Evolutionary conservation across 2,329 filamentous ascomycete genomes (phyloP), one percentile per base, ranked within the genome.

Genomic region (Atkinsonella hypoxylon): DNA sequence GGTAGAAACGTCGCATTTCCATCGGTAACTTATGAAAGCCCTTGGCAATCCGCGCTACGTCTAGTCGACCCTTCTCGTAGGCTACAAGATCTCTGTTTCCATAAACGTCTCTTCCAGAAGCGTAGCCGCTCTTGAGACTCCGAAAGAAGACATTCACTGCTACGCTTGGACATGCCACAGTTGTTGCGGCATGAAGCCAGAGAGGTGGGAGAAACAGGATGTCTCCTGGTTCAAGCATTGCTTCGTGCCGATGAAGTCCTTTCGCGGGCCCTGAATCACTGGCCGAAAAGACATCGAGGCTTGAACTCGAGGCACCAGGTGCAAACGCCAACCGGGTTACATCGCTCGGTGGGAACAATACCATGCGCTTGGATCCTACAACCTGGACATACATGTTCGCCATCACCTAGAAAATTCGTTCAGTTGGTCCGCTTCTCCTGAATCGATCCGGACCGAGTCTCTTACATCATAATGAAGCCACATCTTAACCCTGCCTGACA

Each of bases 121-220:
- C 81, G 63, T 93, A 93, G 1, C 78, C 81, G 3, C 64, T 70
- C 3, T 81, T 70, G 10, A 93, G 70, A 54, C 82, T 83, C 42
- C 82, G 80, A 69, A 94, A 95, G 70, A 95, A 95, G 30, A 91
- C 78, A 62, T 95, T 95, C n/a, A 95, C 82, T 1, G 87, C 87
- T 8, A 95, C 73, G 57, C 87, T 89, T 53, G 80, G 64, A 43
- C 70, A 63, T 8, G 76, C 68, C 1, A 66, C 72, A 1, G 84
- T 82, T 0, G 76, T 74, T 1, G 82, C 83, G 0, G 88, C 84
- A 64, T 95, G 90, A 12, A 87, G 74, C 89, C 90, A 95, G 58
- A 93, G 75, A 0, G 87, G 80, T 0, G 89, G 89, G 31, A 95
- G 75, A 64, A 87, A 91, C 9, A 95, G 69, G 2, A 90, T 75